Percentiles rank a stretch among this genome's conserved stretches.
Conservation (phyloP, 2,329 filamentous ascomycete genomes). For the Parastagonospora avenae region DNA sequence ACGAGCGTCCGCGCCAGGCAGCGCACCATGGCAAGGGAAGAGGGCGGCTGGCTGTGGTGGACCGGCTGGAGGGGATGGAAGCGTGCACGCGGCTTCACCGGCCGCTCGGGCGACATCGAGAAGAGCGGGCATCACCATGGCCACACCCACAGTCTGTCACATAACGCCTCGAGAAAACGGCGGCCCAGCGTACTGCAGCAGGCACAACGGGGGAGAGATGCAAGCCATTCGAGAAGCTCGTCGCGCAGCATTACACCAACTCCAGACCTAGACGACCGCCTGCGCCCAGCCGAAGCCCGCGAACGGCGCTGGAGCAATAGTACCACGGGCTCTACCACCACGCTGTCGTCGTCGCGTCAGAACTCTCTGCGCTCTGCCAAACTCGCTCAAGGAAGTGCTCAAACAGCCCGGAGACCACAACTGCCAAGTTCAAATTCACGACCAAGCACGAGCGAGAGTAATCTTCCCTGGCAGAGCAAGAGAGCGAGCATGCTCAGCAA, state of each 20-base stretch:
- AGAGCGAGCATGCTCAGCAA: slow-evolving; percentile 41
- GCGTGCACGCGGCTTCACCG: slow-evolving; percentile 36
- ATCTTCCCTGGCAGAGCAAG: slow-evolving; percentile 35
- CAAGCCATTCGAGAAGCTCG: slow-evolving; percentile 38
- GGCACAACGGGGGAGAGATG: slow-evolving; percentile 25
- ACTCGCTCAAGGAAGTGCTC: slow-evolving; percentile 29
- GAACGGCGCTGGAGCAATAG: slow-evolving; percentile 43
- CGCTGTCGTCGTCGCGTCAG: slow-evolving; percentile 12
- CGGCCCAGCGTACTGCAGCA: slow-evolving; percentile 33
- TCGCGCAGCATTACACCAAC: slow-evolving; percentile 40
- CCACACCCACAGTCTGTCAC: slow-evolving; percentile 18
- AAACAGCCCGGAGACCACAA: slow-evolving; percentile 32
- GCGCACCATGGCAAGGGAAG: slow-evolving; percentile 68
- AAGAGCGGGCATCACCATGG: slow-evolving; percentile 27
- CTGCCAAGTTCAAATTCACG: slow-evolving; percentile 17
- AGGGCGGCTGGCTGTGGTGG: slow-evolving; percentile 85
- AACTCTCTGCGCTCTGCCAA: slow-evolving; percentile 25
- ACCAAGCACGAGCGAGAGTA: slow-evolving; percentile 32
- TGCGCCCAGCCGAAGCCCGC: slow-evolving; percentile 20
- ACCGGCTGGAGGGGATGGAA: slow-evolving; percentile 69
- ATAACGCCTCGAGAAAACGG: slow-evolving; percentile 28
- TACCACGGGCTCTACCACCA: slow-evolving; percentile 34
- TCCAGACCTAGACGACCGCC: slow-evolving; percentile 37
- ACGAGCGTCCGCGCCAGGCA: slow-evolving; percentile 72
- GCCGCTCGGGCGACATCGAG: slow-evolving; percentile 35